Base-by-base conservation (phyloP, 2,329 filamentous ascomycete species). In the Didymella sp. region DNA sequence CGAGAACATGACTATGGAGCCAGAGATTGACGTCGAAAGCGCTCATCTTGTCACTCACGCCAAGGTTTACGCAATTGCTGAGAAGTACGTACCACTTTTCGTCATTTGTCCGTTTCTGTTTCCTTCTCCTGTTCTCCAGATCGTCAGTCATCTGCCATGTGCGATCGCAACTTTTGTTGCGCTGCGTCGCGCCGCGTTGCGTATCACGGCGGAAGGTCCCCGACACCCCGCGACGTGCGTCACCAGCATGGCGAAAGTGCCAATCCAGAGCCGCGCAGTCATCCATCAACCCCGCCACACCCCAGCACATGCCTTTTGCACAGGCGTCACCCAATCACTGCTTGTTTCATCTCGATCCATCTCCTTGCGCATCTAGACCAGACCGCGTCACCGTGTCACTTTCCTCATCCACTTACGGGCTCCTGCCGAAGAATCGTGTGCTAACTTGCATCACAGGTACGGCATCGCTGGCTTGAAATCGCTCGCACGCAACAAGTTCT, bases 61-160 rank as follows among this genome's bases (percentile, higher is more conserved):
- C 13, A 77, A 78, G 49, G 77, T 82, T 35, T 82, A 82, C 64
- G 79, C 79, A 30, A 75, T 82, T 22, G 80, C 79, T 9, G 80
- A 82, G 66, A 82, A 82, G 73, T 77, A 74, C 69, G 75, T 75
- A 59, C 46, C 45, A 54, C 53, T 11, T 53, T 63, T 57, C 42
- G 46, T 60, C 53, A 51, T 56, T 44, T 19, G 35, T 52, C 57
- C 55, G 27, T 54, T 30, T 50, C 51, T 57, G 47, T 60, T 25
- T 45, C 42, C 56, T 64, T 60, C 52, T 52, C 59, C 55, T 59
- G 45, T 62, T 56, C 56, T 54, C 51, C 56, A 49, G 56, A 48
- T 44, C 42, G 49, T 50, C 56, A 58, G 55, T 40, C 45, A 30
- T 52, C 57, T 55, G 51, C 58, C 50, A 33, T 49, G 56, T 58